These are phyloP conservation scores for Sclerotiophoma versabilis DNA, from an alignment of 2,329 filamentous ascomycete species.

Conservation along the genomic window DNA sequence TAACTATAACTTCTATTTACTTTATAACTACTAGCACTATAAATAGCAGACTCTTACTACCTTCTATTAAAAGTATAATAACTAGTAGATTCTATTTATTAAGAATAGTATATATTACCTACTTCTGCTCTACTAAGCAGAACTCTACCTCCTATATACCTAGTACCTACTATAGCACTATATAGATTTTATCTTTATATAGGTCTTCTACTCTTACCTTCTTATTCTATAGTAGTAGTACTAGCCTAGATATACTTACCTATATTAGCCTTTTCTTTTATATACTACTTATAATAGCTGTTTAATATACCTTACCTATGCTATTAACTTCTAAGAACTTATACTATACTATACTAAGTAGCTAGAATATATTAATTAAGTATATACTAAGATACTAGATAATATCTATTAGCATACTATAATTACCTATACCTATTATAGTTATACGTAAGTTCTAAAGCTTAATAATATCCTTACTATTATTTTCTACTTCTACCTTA, in stretches of 20 bases:
- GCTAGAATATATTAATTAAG: slow-evolving; percentile 24
- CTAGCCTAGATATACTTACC: no score
- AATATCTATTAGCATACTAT: slow-evolving; percentile 27
- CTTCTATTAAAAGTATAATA: slow-evolving; percentile 24
- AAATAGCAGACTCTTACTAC: slow-evolving; percentile 36
- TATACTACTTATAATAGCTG: no score
- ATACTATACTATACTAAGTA: not conserved
- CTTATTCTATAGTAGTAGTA: not conserved
- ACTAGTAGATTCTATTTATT: slow-evolving; percentile 22
- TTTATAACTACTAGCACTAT: slow-evolving; percentile 13
- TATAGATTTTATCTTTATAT: not conserved
- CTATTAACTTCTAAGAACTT: not conserved
- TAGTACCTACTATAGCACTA: slow-evolving; percentile 7
- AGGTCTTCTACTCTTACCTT: not conserved
- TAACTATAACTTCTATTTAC: slow-evolving; percentile 18
- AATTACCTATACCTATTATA: slow-evolving; percentile 14
- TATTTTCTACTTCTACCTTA: slow-evolving; percentile 26
- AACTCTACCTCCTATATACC: slow-evolving; percentile 15
- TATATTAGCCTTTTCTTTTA: no score
- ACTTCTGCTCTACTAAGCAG: slow-evolving; percentile 17
- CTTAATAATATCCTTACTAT: slow-evolving; percentile 5
- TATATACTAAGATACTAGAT: slow-evolving; percentile 29
- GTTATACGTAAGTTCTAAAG: slow-evolving; percentile 20
- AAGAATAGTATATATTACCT: slow-evolving; percentile 19
- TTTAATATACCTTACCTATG: not conserved